These are phyloP conservation scores for Pythium grandisporangium DNA, from an alignment of 352 stramenopile genomes.

Conservation along the genomic window DNA sequence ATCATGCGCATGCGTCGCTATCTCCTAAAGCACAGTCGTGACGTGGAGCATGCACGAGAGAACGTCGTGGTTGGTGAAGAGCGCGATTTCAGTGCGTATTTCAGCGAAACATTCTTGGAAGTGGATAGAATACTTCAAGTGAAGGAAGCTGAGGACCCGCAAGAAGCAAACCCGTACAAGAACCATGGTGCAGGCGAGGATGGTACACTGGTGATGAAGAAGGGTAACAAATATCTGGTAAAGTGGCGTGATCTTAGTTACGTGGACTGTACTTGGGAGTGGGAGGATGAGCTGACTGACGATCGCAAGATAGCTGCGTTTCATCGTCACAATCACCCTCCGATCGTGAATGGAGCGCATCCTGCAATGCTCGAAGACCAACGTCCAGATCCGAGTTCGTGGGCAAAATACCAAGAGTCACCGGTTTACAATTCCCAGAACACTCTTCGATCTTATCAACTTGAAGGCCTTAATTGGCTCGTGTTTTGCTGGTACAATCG, in stretches of 20 bases:
- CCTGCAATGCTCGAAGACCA: constrained; percentile 76
- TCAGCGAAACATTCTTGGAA: constrained; percentile 77
- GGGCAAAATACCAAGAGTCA: constrained; percentile 86
- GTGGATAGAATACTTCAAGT: constrained; percentile 72
- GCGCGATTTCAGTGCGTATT: constrained; percentile 75
- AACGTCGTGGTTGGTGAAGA: constrained; percentile 66
- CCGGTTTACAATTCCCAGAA: constrained; percentile 93
- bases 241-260: constrained; percentile 90
- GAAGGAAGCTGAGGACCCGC: constrained; percentile 72
- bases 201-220: constrained; percentile 42
- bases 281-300: constrained; percentile 84
- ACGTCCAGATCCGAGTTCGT: constrained; percentile 64
- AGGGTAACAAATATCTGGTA: constrained; percentile 86
- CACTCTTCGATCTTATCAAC: constrained; percentile 95
- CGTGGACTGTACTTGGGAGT: constrained; percentile 85
- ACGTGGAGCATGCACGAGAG: constrained; percentile 68
- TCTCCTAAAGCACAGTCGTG: constrained; percentile 80
- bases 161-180: constrained; percentile 63
- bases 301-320: constrained; percentile 85
- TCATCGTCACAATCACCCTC: constrained; percentile 80
- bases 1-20: constrained; percentile 81
- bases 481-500: constrained; percentile 97
- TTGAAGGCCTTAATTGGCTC: constrained; percentile 98
- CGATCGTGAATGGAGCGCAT: constrained; percentile 75
- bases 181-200: constrained; percentile 34